Percentiles rank a stretch among this genome's conserved stretches.
These are phyloP conservation scores for Phytophthora pluvialis DNA, from an alignment of 352 stramenopile species.

Conservation along the genomic window DNA sequence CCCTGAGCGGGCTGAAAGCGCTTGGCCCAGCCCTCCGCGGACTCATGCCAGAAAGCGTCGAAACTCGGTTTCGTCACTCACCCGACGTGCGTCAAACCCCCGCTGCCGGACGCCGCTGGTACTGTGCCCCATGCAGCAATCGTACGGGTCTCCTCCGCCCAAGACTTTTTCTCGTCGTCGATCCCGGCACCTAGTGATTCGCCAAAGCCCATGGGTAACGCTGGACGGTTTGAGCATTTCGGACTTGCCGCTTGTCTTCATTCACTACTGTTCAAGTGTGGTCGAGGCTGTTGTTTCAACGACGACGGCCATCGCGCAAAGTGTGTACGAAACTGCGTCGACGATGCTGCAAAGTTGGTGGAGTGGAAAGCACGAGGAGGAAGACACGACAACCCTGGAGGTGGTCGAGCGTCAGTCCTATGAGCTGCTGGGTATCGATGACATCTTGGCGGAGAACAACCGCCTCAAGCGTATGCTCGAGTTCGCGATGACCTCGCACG, in stretches of 20 bases:
- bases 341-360: constrained; percentile 30
- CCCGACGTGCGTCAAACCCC: constrained; percentile 8
- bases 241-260: constrained; percentile 15
- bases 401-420: constrained; percentile 16
- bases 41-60: constrained; percentile 23
- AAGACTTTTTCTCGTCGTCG: constrained; percentile 26
- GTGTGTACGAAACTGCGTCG: constrained; percentile 15
- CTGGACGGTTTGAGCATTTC: constrained; percentile 7
- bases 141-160: constrained; percentile 11
- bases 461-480: constrained; percentile 35
- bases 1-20: constrained; percentile 21
- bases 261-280: constrained; percentile 24
- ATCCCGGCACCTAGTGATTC: constrained; percentile 16
- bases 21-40: constrained; percentile 30
- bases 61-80: constrained; percentile 19
- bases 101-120: constrained; percentile 11
- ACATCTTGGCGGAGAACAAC: constrained; percentile 33
- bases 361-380: constrained; percentile 11
- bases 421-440: constrained; percentile 7
- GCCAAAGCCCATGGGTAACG: constrained; percentile 14
- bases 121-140: constrained; percentile 20
- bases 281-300: constrained; percentile 26
- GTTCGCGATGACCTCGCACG: constrained; percentile 32
- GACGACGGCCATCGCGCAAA: constrained; percentile 10
- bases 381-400: constrained; percentile 13